Percentiles rank a stretch among this genome's conserved stretches.
These are phyloP conservation scores for Populus euphratica DNA, from an alignment of 345 rosid species.

Conservation along the genomic window DNA sequence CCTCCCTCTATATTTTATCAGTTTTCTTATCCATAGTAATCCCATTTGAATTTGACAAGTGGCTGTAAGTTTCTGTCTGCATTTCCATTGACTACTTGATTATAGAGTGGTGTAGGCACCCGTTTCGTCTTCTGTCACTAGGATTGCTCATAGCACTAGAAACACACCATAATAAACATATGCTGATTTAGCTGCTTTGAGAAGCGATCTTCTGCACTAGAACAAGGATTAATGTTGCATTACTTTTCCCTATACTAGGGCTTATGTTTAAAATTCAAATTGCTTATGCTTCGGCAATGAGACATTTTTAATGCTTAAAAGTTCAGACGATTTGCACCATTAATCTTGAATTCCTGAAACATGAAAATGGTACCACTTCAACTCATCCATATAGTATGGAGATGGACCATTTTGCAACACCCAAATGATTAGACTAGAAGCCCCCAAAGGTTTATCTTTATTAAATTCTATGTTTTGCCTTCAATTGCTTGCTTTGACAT, in stretches of 20 bases:
- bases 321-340: background rate
- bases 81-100: background rate
- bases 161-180: background rate
- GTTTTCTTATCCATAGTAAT: background rate
- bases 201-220: background rate
- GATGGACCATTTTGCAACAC: background rate
- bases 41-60: background rate
- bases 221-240: background rate
- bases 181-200: background rate
- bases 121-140: background rate
- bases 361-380: background rate
- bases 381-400: background rate
- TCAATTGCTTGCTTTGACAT: background rate
- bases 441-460: background rate
- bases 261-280: background rate
- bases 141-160: conserved; percentile 1
- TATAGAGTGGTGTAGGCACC: background rate
- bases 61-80: background rate
- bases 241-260: background rate
- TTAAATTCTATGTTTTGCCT: background rate
- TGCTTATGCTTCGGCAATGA: background rate
- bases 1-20: background rate
- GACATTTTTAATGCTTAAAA: background rate
- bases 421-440: background rate
- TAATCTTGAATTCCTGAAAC: background rate